These are phyloP conservation scores for Hymenoscyphus occultus DNA, from an alignment of 2,329 filamentous ascomycete species.

Conservation along the genomic window DNA sequence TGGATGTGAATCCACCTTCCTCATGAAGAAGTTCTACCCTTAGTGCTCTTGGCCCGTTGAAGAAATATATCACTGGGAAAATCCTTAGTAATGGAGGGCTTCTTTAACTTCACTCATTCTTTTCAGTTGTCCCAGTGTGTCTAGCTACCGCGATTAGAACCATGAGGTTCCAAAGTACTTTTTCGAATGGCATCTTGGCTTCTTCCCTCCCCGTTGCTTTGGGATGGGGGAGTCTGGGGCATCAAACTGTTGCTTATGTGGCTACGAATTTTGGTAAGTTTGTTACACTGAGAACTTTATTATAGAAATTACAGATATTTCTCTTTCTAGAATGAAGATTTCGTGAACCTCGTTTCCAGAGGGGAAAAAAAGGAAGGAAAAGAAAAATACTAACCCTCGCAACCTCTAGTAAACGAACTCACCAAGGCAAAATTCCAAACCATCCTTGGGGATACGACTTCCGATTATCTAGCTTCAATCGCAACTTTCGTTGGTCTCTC, in stretches of 20 bases:
- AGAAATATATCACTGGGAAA: background rate
- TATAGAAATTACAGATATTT: background rate
- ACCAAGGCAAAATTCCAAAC: slow-evolving; percentile 58
- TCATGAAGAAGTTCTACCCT: background rate
- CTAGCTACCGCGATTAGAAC: background rate
- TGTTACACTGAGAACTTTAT: background rate
- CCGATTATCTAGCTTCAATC: slow-evolving; percentile 59
- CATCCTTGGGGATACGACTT: slow-evolving; percentile 52
- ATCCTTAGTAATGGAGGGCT: background rate
- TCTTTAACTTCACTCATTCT: background rate
- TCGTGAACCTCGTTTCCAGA: background rate
- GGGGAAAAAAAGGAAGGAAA: background rate
- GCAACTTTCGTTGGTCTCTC: slow-evolving; percentile 37
- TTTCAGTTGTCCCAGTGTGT: background rate
- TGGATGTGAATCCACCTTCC: background rate
- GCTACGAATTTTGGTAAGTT: slow-evolving; percentile 50
- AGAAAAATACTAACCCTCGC: background rate
- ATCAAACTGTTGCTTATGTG: slow-evolving; percentile 63
- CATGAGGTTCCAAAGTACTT: background rate
- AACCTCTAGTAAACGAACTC: slow-evolving; percentile 45
- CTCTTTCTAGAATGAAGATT: background rate
- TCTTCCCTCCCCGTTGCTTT: slow-evolving; percentile 16
- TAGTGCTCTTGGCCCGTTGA: background rate
- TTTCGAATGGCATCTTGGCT: background rate
- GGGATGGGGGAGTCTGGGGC: slow-evolving; percentile 49